Percentiles rank a stretch among this genome's conserved stretches.
Evolutionary conservation across 225 moss, liverwort and hornwort species (phyloP).

Genomic region (Straminergon stramineum): DNA sequence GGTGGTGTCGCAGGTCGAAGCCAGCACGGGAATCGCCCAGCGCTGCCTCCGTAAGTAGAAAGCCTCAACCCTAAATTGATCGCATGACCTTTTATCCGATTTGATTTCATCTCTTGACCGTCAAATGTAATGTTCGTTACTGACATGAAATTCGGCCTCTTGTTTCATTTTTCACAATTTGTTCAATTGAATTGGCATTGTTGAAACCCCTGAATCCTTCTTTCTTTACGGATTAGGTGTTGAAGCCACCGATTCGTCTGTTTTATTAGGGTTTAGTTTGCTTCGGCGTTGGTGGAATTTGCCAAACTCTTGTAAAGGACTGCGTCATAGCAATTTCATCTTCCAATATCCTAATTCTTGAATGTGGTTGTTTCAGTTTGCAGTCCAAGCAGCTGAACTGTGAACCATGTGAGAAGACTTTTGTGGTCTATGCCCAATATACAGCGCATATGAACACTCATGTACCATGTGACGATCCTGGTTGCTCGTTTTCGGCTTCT

Average conservation of each 20-base stretch:
- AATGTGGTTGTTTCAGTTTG: constrained; percentile 15
- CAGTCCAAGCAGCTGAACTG: constrained; percentile 36
- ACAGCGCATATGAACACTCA: constrained; percentile 48
- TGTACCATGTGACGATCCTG: constrained; percentile 33
- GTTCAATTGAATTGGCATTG: background rate
- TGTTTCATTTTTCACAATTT: too few relatives aligned
- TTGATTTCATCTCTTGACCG: background rate
- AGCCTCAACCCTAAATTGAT: background rate
- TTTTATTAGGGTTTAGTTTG: background rate
- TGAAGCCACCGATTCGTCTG: background rate
- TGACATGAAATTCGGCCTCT: background rate
- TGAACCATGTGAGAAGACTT: constrained; percentile 48
- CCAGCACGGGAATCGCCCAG: background rate
- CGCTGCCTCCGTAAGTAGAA: constrained; percentile 13
- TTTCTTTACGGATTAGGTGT: background rate
- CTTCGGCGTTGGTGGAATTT: background rate
- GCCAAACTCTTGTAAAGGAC: background rate
- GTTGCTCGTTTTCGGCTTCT: constrained; percentile 53
- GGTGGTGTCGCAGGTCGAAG: background rate
- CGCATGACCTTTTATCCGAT: too few relatives aligned
- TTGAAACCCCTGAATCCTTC: background rate
- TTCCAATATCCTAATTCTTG: background rate
- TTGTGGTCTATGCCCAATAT: constrained; percentile 24
- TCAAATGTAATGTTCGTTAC: background rate
- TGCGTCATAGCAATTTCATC: background rate